A percentile compares a stretch with the other conserved stretches of the same genome.
Evolutionary conservation across 345 rosid species (phyloP).

Genomic region (Populus nigra): DNA sequence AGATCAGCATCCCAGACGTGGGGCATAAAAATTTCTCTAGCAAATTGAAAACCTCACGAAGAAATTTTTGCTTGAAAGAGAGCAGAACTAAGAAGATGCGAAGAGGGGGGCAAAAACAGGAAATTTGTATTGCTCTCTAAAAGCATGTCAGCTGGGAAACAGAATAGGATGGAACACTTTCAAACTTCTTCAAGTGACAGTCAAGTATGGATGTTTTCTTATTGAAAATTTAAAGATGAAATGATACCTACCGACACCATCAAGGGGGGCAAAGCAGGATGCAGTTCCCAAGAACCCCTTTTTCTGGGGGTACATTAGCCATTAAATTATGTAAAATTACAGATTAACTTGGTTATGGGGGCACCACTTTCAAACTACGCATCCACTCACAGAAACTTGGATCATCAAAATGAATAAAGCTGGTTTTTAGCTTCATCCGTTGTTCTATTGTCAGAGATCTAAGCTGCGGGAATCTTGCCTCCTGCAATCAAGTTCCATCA

Average conservation of each 20-base stretch:
- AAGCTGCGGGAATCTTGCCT: slow-evolving; percentile 90
- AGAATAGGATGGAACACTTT: background rate
- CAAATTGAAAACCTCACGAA: background rate
- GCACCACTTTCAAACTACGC: slow-evolving; percentile 65
- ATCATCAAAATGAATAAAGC: slow-evolving; percentile 83
- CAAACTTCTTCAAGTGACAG: background rate
- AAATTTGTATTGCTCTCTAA: background rate
- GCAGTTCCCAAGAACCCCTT: background rate
- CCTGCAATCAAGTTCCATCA: slow-evolving; percentile 43
- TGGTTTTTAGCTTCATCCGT: slow-evolving; percentile 71
- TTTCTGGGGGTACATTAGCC: slow-evolving; percentile 2
- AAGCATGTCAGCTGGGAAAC: background rate
- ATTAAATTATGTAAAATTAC: background rate
- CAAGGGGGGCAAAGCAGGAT: background rate
- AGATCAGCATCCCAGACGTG: background rate
- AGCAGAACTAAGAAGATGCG: background rate
- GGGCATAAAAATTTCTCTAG: background rate
- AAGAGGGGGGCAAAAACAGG: background rate
- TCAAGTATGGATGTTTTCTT: slow-evolving; percentile 1
- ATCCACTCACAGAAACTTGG: slow-evolving; percentile 94
- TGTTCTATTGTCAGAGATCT: slow-evolving; percentile 58
- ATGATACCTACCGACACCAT: background rate
- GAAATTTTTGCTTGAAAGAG: background rate
- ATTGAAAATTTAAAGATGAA: background rate
- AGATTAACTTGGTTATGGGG: slow-evolving; percentile 29